These are phyloP conservation scores for Filobasidium floriforme DNA, from an alignment of 768 basidiomycete genomes.

Conservation along the genomic window DNA sequence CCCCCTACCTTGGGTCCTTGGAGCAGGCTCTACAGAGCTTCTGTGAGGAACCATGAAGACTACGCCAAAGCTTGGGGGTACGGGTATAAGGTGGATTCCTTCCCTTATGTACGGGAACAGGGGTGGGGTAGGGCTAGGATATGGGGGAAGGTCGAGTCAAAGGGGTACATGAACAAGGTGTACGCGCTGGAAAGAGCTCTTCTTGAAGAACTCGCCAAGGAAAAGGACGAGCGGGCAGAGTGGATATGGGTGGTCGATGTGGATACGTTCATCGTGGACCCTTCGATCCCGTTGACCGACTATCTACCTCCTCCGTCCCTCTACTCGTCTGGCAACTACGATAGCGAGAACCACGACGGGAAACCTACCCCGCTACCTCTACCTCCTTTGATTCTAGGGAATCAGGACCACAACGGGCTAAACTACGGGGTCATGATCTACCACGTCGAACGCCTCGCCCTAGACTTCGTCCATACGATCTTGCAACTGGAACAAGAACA, in stretches of 20 bases:
- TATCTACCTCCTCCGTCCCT: conserved; percentile 2
- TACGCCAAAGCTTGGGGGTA: not conserved
- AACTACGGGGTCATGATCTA: conserved; percentile 23
- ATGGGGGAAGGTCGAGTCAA: not conserved
- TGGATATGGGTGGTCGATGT: conserved; percentile 8
- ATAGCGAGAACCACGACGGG: conserved; percentile 19
- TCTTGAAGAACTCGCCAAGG: not conserved
- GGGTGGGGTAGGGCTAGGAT: not conserved
- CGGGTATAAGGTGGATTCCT: not conserved
- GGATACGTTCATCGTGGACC: conserved; percentile 24
- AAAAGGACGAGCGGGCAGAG: not conserved
- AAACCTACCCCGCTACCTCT: too few relatives aligned
- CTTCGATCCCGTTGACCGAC: conserved; percentile 24
- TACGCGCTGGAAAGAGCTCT: not conserved
- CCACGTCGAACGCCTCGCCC: conserved; percentile 13
- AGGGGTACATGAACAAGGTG: not conserved
- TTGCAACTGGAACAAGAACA: not conserved
- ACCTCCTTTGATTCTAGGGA: conserved; percentile 21
- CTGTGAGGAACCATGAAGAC: not conserved
- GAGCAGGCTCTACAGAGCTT: not conserved
- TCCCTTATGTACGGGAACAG: not conserved
- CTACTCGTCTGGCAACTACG: not conserved
- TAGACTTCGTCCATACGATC: conserved; percentile 4
- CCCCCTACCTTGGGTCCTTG: not conserved
- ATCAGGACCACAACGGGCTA: conserved; percentile 28